A percentile compares a stretch with the other conserved stretches of the same genome.
These are phyloP conservation scores for Apophysomyces variabilis DNA, from an alignment of 371 early-diverging fungal genomes.

Conservation along the genomic window DNA sequence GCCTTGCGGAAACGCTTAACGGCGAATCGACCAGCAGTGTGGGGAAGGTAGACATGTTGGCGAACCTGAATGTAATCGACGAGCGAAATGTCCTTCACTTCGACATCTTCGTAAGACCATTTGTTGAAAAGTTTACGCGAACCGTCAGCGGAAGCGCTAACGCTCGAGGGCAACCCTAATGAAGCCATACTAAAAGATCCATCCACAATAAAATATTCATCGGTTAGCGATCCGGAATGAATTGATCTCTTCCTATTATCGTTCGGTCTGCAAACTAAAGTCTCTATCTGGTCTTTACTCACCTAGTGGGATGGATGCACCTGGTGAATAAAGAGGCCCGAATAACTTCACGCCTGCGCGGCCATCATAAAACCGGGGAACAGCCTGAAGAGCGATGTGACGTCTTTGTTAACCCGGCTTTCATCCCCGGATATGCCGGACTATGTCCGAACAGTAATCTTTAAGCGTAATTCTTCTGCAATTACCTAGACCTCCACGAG, in stretches of 20 bases:
- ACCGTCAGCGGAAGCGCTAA: slow-evolving; percentile 64
- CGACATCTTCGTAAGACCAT: slow-evolving; percentile 95
- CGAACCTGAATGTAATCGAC: slow-evolving; percentile 95
- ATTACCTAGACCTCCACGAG: no score
- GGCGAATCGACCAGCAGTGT: slow-evolving; percentile 99
- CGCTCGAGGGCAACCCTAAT: slow-evolving; percentile 69
- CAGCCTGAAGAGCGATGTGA: no score
- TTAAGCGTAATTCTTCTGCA: no score
- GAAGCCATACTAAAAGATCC: slow-evolving; percentile 55
- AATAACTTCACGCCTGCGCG: slow-evolving; percentile 3
- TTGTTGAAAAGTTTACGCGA: slow-evolving; percentile 88
- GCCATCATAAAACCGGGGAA: neutral
- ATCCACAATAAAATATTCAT: neutral
- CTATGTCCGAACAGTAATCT: no score
- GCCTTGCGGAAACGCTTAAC: slow-evolving; percentile 98
- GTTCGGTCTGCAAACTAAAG: no score
- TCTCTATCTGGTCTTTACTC: neutral
- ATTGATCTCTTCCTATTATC: no score
- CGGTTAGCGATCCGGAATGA: neutral
- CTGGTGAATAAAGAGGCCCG: slow-evolving; percentile 12
- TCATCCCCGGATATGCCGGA: no score
- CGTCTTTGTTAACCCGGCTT: no score
- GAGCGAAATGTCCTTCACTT: slow-evolving; percentile 95
- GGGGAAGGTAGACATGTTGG: slow-evolving; percentile 95
- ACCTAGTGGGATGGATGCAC: slow-evolving; percentile 4